Conservation (phyloP, 441 rosid species). For the Corymbia calophylla region DNA sequence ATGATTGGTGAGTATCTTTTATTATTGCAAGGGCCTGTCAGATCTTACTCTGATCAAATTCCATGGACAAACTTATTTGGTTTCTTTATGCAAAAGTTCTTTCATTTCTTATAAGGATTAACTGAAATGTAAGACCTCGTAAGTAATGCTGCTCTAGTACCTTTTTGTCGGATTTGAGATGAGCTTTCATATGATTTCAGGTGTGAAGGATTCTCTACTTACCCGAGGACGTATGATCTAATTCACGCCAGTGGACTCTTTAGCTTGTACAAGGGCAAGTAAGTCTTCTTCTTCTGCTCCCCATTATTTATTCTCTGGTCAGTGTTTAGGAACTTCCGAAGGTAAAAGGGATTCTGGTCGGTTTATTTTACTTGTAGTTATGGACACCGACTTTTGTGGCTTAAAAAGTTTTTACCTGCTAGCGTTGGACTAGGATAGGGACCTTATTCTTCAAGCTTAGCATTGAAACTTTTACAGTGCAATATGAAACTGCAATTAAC, state of each 20-base stretch:
- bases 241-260: slow-evolving; percentile 78
- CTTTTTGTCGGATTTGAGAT: not conserved
- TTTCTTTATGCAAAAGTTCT: not conserved
- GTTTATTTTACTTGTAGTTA: not conserved
- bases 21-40: not conserved
- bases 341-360: not conserved
- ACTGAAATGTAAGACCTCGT: not conserved
- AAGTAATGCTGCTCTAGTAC: not conserved
- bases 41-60: not conserved
- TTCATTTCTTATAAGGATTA: not conserved
- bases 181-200: slow-evolving; percentile 26
- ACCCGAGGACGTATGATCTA: slow-evolving; percentile 89
- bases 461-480: not conserved
- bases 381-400: not conserved
- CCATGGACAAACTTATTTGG: not conserved
- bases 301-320: not conserved
- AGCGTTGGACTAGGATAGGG: not conserved
- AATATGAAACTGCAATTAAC: not conserved
- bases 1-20: slow-evolving; percentile 61
- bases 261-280: slow-evolving; percentile 65
- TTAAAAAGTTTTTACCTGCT: not conserved
- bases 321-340: not conserved
- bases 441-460: not conserved
- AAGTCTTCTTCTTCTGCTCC: slow-evolving; percentile 9
- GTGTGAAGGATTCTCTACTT: slow-evolving; percentile 97